Base-by-base conservation (phyloP, 2,329 filamentous ascomycete species). In the Cordyceps militaris region DNA sequence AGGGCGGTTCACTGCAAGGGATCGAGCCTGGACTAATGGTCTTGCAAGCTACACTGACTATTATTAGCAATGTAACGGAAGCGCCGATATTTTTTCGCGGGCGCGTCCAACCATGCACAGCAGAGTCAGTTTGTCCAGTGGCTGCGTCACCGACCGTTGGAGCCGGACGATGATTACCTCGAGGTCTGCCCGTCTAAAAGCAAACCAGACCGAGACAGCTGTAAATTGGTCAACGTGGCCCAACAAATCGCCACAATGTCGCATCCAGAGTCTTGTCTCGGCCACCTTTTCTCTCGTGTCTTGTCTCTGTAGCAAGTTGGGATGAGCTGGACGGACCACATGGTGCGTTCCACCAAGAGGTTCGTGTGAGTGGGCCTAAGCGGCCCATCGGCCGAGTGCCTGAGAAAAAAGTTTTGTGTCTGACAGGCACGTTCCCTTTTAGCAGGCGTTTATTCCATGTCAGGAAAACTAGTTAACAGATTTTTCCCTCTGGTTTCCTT, bases 341-440 rank as follows among this genome's bases (percentile, higher is more conserved):
- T 38, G 5, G 47, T 34, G 28, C 19, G 13, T 21, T 13, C 30
- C 38, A 21, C 50, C 24, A 19, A 43, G 50, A 30, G 38, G 50
- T 43, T 43, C 4, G 11, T 43, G 26, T 53, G 38, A 32, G 50
- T 53, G 50, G 50, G n/a, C 23, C 24, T 28, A 10, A n/a, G 47
- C 36, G 38, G 50, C 50, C 11, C 38, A 32, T 53, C 50, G 50
- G 50, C 50, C 50, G 36, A 53, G 50, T 42, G 26, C 23, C 32
- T 36, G 32, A 14, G n/a, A 38, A 38, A 38, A 13, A 36, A 13
- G 34, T 36, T 36, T 36, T 36, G 13, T 5, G 6, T 4, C n/a
- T 36, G 34, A 38, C 14, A n/a, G 34, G 34, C 34, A 38, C n/a
- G 34, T n/a, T n/a, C n/a, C n/a, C n/a, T n/a, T n/a, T n/a, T 38